Evolutionary conservation across 2,329 filamentous ascomycete species (phyloP).

Genomic region (Cladosporium velox): DNA sequence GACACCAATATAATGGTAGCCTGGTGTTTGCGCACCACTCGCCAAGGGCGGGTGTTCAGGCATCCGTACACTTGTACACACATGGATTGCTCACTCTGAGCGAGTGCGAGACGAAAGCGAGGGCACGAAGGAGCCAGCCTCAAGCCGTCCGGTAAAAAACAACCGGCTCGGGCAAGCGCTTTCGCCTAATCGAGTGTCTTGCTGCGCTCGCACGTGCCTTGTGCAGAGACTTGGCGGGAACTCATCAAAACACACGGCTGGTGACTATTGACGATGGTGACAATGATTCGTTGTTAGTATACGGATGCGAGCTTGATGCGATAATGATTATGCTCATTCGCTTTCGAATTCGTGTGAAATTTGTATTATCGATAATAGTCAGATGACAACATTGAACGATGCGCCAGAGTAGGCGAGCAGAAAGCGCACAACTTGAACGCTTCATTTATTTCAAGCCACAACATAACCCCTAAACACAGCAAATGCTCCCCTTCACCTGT

Average conservation of each 20-base stretch:
- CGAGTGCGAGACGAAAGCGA: constrained; percentile 3
- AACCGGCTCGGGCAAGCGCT: neutral
- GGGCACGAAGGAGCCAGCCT: neutral
- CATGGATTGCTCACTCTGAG: neutral
- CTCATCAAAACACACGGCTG: neutral
- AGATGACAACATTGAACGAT: neutral
- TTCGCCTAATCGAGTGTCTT: neutral
- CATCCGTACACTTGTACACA: constrained; percentile 8
- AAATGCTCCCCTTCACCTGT: neutral
- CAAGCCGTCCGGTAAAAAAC: neutral
- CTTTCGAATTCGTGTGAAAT: neutral
- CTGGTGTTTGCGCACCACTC: neutral
- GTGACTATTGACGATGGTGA: neutral
- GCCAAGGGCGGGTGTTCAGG: neutral
- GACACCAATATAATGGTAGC: neutral
- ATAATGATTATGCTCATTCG: neutral
- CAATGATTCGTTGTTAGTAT: neutral
- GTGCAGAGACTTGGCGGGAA: neutral
- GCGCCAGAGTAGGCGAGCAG: neutral
- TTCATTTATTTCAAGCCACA: neutral
- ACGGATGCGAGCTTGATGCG: neutral
- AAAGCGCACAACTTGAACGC: neutral
- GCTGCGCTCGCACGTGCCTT: constrained; percentile 7
- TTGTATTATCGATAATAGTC: neutral
- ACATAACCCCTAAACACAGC: neutral